These are phyloP conservation scores for Rhodocollybia butyracea DNA, from an alignment of 768 basidiomycete genomes.

Conservation along the genomic window DNA sequence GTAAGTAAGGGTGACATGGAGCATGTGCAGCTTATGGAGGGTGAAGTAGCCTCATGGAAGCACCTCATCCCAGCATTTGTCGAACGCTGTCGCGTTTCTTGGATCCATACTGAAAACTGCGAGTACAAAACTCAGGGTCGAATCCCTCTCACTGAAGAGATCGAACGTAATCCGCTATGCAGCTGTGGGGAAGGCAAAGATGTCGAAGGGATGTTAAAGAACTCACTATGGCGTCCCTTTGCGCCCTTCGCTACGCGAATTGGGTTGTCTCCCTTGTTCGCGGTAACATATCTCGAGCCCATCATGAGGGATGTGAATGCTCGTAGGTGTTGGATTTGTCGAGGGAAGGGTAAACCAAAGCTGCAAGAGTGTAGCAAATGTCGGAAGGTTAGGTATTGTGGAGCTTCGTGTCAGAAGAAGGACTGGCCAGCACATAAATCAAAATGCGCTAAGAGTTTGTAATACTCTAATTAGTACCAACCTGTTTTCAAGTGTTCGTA, in stretches of 20 bases:
- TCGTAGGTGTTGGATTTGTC: constrained; percentile 26
- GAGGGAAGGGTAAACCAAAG: constrained; percentile 25
- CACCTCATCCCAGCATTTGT: constrained; percentile 34
- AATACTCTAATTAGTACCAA: too few species aligned
- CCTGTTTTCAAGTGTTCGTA: too few species aligned
- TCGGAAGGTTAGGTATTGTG: constrained; percentile 31
- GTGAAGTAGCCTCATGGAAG: constrained; percentile 35
- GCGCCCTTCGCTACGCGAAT: constrained; percentile 33
- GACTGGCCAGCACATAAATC: constrained; percentile 35
- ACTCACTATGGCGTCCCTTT: constrained; percentile 23
- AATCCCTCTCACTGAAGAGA: constrained; percentile 29
- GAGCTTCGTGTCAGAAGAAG: constrained; percentile 29
- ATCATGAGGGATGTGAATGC: constrained; percentile 19
- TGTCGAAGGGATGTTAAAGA: constrained; percentile 22
- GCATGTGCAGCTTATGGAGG: constrained; percentile 5
- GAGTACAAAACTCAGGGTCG: constrained; percentile 25
- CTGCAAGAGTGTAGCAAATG: constrained; percentile 25
- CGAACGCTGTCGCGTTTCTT: constrained; percentile 35
- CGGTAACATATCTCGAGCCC: constrained; percentile 40
- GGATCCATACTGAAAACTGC: constrained; percentile 35
- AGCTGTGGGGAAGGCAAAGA: constrained; percentile 38
- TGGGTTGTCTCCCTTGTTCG: constrained; percentile 41
- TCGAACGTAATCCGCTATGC: constrained; percentile 32
- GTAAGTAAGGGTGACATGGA: constrained; percentile 4
- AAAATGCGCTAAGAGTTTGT: not conserved